Percentiles rank a stretch among this genome's conserved stretches.
Evolutionary conservation across 106 monocot genomes (phyloP).

Genomic region (Narthecium ossifragum): DNA sequence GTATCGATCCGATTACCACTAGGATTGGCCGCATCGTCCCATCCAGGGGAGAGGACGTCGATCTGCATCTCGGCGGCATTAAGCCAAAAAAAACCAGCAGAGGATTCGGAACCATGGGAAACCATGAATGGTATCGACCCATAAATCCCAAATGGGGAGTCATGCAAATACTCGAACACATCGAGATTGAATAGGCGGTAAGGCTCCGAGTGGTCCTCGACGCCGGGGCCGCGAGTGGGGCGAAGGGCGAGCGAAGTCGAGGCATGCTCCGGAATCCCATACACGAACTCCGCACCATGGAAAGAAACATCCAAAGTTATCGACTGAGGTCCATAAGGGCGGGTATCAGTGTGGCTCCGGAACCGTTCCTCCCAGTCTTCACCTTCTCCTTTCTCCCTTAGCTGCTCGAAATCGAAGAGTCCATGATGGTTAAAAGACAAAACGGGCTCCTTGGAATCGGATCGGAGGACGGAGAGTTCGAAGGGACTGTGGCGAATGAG

Average conservation of each 20-base stretch:
- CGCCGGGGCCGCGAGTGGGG: conserved; percentile 71
- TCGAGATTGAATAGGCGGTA: conserved; percentile 93
- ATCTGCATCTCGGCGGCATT: conserved; percentile 99
- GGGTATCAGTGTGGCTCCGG: conserved; percentile 67
- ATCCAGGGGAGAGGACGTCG: conserved; percentile 83
- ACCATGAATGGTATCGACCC: conserved; percentile 97
- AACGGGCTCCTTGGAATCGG: conserved; percentile 32
- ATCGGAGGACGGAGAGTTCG: conserved; percentile 53
- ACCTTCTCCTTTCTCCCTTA: conserved; percentile 55
- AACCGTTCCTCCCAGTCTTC: conserved; percentile 89
- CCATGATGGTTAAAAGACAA: conserved; percentile 87
- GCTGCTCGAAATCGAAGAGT: conserved; percentile 89
- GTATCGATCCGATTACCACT: conserved; percentile 47
- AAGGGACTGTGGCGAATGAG: conserved; percentile 79
- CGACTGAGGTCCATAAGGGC: conserved; percentile 89
- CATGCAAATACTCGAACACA: conserved; percentile 87
- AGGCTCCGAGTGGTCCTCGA: conserved; percentile 83
- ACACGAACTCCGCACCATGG: conserved; percentile 84
- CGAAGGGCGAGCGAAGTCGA: conserved; percentile 52
- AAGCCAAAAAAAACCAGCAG: conserved; percentile 93
- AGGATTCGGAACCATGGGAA: conserved; percentile 51
- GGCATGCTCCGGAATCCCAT: conserved; percentile 95
- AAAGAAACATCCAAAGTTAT: conserved; percentile 85
- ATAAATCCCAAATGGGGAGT: conserved; percentile 90
- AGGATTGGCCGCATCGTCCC: conserved; percentile 28